Percentiles rank a stretch among this genome's conserved stretches.
These are phyloP conservation scores for Candida germanica DNA, from an alignment of 805 yeast species.

Conservation along the genomic window DNA sequence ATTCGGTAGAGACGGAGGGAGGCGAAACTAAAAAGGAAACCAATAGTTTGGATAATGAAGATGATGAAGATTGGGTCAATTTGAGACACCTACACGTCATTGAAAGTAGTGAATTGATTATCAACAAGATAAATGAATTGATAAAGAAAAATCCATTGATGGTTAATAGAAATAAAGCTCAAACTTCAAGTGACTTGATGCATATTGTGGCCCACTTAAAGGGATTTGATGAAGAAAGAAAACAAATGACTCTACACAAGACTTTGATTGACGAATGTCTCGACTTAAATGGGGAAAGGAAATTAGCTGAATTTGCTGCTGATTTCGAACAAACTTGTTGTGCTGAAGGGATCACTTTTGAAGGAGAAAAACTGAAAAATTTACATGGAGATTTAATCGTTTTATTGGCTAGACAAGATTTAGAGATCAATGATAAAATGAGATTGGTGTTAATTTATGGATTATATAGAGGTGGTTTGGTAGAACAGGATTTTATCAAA, in stretches of 20 bases:
- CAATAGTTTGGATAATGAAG: conserved; percentile 50
- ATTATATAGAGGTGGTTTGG: conserved; percentile 76
- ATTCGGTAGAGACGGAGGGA: conserved; percentile 53
- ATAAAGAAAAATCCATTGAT: conserved; percentile 71
- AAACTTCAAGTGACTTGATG: conserved; percentile 66
- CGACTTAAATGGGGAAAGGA: conserved; percentile 52
- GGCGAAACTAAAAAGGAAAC: conserved; percentile 30
- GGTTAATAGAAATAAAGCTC: conserved; percentile 63
- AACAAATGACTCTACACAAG: conserved; percentile 57
- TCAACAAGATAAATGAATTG: conserved; percentile 58
- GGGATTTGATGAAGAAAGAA: conserved; percentile 65
- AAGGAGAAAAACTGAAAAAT: conserved; percentile 59
- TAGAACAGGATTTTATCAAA: conserved; percentile 69
- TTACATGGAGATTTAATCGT: conserved; percentile 61
- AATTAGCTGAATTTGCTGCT: conserved; percentile 64
- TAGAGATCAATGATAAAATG: conserved; percentile 63
- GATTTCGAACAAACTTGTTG: conserved; percentile 83
- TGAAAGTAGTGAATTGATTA: conserved; percentile 64
- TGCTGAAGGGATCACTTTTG: conserved; percentile 66
- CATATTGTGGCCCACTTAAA: conserved; percentile 70
- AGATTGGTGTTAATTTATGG: conserved; percentile 75
- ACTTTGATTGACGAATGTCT: conserved; percentile 64
- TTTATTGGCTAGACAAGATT: conserved; percentile 46
- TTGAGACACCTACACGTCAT: conserved; percentile 73
- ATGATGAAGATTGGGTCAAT: conserved; percentile 71